Base-by-base conservation (phyloP, 2,329 filamentous ascomycete genomes). In the Thielaviopsis ethacetica region DNA sequence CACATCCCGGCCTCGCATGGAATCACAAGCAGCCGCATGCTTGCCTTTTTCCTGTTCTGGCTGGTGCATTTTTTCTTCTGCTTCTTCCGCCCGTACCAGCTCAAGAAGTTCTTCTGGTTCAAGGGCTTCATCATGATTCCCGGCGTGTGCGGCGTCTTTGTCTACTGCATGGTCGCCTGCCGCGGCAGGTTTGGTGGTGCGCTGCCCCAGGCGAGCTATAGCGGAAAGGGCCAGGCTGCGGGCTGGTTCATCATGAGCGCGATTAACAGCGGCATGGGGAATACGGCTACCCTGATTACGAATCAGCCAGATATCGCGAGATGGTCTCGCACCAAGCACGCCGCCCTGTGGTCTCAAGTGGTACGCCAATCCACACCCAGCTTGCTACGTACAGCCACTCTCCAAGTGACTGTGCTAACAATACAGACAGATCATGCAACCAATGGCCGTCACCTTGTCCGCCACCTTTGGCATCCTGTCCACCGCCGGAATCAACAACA, bases 1-100 rank as follows among this genome's bases (percentile, higher is more conserved):
- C 57, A 62, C 9, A 62, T 72, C 12, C 65, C 68, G 1, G 65
- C 58, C 1, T 65, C 63, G 7, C 68, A 68, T 13, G 66, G 67
- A 49, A 67, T 72, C 50, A 69, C 68, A 0, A 68, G 69, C 0
- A 66, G 66, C 55, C 63, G 65, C 22, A 66, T 73, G n/a, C 61
- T 72, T 1, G 65, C 66, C 19, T 72, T 72, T 56, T 71, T 73
- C 63, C 63, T 72, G 52, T 67, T 68, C 53, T 73, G 71, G 71
- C 53, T 71, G 6, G 58, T 71, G 21, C 67, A 72, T 60, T 64
- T 73, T 47, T 71, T 71, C 1, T 72, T 75, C 59, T 64, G 67
- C 58, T 67, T 67, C 54, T 64, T 72, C 54, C 70, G 71, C 55
- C 69, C 70, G 1, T 65, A 65, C 13, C 66, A 68, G 55, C 69